Conservation (phyloP, 2,329 filamentous ascomycete genomes). For the Ceratocystis albifundus region DNA sequence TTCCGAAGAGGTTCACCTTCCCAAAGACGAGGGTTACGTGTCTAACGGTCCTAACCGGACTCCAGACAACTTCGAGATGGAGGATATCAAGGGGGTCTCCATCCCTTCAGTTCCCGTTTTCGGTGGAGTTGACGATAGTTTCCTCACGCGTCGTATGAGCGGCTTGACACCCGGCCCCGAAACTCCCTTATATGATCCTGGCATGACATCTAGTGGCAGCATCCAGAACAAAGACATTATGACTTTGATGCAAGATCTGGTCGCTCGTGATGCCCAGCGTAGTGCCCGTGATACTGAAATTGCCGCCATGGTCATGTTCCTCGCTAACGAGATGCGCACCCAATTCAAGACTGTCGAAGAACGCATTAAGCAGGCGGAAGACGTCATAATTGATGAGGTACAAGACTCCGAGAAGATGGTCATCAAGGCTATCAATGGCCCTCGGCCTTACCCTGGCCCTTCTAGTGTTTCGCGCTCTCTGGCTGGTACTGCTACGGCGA, state of each 20-base stretch:
- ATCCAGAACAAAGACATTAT: conserved; percentile 97
- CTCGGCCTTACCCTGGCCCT: conserved; percentile 65
- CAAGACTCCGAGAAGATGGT: conserved; percentile 78
- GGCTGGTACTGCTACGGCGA: conserved; percentile 32
- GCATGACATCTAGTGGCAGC: conserved; percentile 60
- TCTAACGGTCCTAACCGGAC: conserved; percentile 55
- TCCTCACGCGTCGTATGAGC: conserved; percentile 61
- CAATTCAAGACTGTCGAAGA: conserved; percentile 93
- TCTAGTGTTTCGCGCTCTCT: conserved; percentile 43
- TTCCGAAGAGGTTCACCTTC: conserved; percentile 9
- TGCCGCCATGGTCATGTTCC: conserved; percentile 81
- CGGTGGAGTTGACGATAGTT: conserved; percentile 52
- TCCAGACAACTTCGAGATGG: conserved; percentile 40
- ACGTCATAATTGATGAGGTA: conserved; percentile 75
- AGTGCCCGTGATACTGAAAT: conserved; percentile 96
- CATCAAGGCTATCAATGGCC: conserved; percentile 71
- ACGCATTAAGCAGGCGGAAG: conserved; percentile 80
- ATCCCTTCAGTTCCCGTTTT: conserved; percentile 27
- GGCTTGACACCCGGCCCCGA: conserved; percentile 86
- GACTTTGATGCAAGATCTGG: conserved; percentile 95
- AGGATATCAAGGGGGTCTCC: conserved; percentile 39
- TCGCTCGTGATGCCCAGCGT: conserved; percentile 89
- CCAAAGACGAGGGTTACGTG: conserved; percentile 74
- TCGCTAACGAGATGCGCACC: conserved; percentile 91
- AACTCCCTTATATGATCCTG: conserved; percentile 80